These are phyloP conservation scores for Udeniomyces megalosporus DNA, from an alignment of 768 basidiomycete species.

Conservation along the genomic window DNA sequence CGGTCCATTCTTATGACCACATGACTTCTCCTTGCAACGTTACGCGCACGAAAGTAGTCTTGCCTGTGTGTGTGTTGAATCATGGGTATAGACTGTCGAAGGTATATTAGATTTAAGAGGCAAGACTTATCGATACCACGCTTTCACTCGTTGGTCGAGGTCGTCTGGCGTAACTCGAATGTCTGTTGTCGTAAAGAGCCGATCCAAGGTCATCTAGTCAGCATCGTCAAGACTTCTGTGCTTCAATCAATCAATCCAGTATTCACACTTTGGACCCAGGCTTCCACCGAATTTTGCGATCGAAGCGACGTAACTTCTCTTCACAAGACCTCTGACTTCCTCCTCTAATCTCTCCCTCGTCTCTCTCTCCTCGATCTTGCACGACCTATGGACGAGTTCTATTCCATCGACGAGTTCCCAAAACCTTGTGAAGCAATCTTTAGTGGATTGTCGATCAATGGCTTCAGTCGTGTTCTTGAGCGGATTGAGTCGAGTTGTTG, in stretches of 20 bases:
- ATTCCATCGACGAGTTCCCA: slow-evolving; percentile 11
- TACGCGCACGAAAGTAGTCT: too few relatives aligned
- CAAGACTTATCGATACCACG: background rate
- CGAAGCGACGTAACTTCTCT: background rate
- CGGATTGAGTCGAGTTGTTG: background rate
- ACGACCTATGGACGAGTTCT: slow-evolving; percentile 1
- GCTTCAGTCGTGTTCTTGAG: background rate
- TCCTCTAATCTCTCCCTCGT: slow-evolving; percentile 1
- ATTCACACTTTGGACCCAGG: background rate
- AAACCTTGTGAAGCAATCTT: slow-evolving; percentile 9
- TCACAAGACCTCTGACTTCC: background rate
- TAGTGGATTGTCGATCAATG: slow-evolving; percentile 5
- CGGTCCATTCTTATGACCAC: too few relatives aligned
- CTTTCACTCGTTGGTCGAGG: background rate
- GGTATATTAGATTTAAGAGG: too few relatives aligned
- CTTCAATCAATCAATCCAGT: too few relatives aligned
- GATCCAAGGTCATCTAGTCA: too few relatives aligned
- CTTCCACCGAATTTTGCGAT: background rate
- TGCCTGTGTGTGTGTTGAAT: too few relatives aligned
- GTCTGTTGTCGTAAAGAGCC: background rate
- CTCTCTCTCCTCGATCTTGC: background rate
- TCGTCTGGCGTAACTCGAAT: slow-evolving; percentile 6
- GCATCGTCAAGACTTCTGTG: too few relatives aligned
- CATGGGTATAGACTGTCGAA: too few relatives aligned
- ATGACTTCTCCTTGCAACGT: too few relatives aligned